phyloP scores from a whole-genome alignment of 164 flowering plant species.

The Umbellularia californica region DNA sequence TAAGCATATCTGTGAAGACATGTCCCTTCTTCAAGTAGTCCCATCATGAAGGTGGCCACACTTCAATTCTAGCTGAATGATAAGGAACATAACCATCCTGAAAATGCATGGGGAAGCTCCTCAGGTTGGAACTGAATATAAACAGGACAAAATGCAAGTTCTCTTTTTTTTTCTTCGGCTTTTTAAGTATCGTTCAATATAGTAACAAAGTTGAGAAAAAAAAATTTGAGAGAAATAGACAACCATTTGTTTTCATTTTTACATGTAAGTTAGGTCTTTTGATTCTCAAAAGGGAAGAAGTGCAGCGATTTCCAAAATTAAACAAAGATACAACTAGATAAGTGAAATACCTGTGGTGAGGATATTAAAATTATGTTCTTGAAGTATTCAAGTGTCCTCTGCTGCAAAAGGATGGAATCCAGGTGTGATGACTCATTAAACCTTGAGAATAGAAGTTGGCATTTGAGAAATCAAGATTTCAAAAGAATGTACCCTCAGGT shows the following conservation, averaged over 20 bases:
- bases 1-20: constrained; percentile 82
- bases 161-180: too few relatives aligned
- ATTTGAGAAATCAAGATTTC: too few relatives aligned
- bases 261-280: not conserved
- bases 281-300: not conserved
- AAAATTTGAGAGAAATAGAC: not conserved
- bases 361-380: constrained; percentile 78
- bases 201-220: not conserved
- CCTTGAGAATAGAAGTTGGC: not conserved
- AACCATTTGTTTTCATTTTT: not conserved
- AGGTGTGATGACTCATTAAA: not conserved
- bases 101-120: not conserved
- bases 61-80: constrained; percentile 93
- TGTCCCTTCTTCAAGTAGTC: constrained; percentile 70
- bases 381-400: constrained; percentile 79
- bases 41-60: constrained; percentile 62
- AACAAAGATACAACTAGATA: not conserved
- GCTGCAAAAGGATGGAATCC: constrained; percentile 42
- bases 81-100: constrained; percentile 99
- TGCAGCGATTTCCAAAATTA: not conserved
- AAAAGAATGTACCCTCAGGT: not conserved
- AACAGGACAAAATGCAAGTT: not conserved
- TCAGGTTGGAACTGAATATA: not conserved
- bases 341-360: constrained; percentile 80
- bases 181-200: not conserved